Conservation (phyloP, 345 rosid species). For the Angophora floribunda region DNA sequence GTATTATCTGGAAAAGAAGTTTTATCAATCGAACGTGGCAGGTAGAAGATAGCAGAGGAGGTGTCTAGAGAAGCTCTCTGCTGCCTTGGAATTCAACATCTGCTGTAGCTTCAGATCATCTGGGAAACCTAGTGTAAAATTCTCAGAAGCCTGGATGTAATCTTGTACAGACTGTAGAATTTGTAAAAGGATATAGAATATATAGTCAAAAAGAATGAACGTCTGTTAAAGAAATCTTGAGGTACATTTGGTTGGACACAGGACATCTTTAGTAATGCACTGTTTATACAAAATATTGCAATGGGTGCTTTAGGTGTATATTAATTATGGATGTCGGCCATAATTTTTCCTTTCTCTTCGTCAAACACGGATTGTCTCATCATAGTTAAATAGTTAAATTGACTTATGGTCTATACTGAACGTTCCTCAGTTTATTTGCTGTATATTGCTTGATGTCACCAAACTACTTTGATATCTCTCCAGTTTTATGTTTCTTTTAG, state of each 20-base stretch:
- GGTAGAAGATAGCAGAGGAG: background rate
- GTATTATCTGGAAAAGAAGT: background rate
- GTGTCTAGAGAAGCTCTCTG: background rate
- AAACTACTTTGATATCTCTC: background rate
- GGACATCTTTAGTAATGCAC: background rate
- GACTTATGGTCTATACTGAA: background rate
- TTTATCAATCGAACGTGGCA: background rate
- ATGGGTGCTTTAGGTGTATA: background rate
- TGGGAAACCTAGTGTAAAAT: background rate
- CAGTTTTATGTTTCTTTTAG: background rate
- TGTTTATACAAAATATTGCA: background rate
- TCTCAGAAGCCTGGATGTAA: background rate
- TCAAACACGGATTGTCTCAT: background rate
- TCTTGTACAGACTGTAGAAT: background rate
- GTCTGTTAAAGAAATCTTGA: background rate
- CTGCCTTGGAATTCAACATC: background rate
- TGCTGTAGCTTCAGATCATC: background rate
- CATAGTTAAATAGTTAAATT: background rate
- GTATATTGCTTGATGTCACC: background rate
- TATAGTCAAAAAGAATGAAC: background rate
- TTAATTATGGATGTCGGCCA: background rate
- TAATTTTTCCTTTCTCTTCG: background rate
- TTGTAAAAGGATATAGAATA: background rate
- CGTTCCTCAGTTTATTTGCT: background rate
- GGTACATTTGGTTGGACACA: background rate